Evolutionary conservation across 208 protist genomes (phyloP).

Genomic region (Trypanosoma congolense): DNA sequence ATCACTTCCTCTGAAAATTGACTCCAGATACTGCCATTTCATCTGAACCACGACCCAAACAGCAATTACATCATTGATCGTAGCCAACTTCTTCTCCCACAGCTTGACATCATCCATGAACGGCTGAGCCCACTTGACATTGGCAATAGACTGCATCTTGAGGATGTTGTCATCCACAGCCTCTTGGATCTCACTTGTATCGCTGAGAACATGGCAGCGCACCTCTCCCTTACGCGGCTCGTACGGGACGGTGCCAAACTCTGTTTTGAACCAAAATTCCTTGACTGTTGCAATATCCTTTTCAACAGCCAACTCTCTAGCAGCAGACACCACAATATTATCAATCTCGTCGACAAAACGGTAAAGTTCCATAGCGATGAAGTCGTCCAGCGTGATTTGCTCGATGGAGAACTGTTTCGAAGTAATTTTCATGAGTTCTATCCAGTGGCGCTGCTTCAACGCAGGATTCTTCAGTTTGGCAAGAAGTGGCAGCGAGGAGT

Average conservation of each 20-base stretch:
- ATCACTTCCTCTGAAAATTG: conserved; percentile 98
- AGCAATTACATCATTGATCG: conserved; percentile 95
- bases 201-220: conserved; percentile 90
- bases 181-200: conserved; percentile 94
- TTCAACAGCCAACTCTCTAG: conserved; percentile 96
- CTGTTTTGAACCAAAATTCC: conserved; percentile 92
- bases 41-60: conserved; percentile 97
- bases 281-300: conserved; percentile 92
- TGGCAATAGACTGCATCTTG: conserved; percentile 96
- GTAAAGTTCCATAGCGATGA: conserved; percentile 97
- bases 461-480: conserved; percentile 95
- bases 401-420: conserved; percentile 93
- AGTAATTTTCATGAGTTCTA: conserved; percentile 94
- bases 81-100: conserved; percentile 95
- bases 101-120: conserved; percentile 94
- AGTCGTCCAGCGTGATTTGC: conserved; percentile 95
- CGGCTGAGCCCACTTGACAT: conserved; percentile 94
- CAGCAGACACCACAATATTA: conserved; percentile 90
- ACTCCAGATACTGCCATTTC: conserved; percentile 99
- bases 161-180: conserved; percentile 98
- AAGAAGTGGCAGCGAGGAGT: conserved; percentile 94
- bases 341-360: conserved; percentile 93
- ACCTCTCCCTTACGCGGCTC: conserved; percentile 82
- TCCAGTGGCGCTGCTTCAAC: conserved; percentile 97
- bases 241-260: conserved; percentile 89